phyloP scores from a whole-genome alignment of 768 basidiomycete species.

The Dictyophora rubrovolvata region DNA sequence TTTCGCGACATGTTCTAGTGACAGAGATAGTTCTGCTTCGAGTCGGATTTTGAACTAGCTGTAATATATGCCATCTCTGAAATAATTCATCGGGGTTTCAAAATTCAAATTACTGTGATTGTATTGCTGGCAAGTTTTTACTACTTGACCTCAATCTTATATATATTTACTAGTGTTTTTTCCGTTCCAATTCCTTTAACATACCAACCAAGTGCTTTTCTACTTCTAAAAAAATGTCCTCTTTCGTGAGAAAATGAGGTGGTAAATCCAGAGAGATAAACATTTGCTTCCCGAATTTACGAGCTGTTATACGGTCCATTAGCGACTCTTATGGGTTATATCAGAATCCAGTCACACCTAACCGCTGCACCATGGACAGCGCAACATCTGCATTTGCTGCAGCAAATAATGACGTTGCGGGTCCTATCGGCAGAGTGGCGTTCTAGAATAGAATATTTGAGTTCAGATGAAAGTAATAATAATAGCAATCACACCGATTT shows the following conservation, averaged over 20 bases:
- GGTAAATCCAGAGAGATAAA: conserved; percentile 62
- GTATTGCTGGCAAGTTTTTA: too few relatives aligned
- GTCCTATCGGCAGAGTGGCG: conserved; percentile 19
- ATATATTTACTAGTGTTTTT: neutral
- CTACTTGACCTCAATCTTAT: too few relatives aligned
- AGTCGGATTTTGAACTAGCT: conserved; percentile 1
- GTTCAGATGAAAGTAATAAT: neutral
- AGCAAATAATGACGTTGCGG: conserved; percentile 58
- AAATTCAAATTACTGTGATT: too few relatives aligned
- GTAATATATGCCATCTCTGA: conserved; percentile 8
- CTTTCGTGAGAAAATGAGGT: conserved; percentile 27
- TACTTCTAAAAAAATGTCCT: conserved; percentile 42
- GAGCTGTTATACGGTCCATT: conserved; percentile 34
- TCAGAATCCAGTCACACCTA: conserved; percentile 40
- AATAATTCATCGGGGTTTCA: too few relatives aligned
- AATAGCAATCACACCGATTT: conserved; percentile 17
- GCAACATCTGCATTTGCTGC: conserved; percentile 52
- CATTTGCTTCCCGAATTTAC: conserved; percentile 54
- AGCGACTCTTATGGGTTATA: conserved; percentile 10
- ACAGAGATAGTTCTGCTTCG: neutral
- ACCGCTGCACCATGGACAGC: conserved; percentile 65
- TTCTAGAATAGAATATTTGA: neutral
- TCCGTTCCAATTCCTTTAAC: conserved; percentile 26
- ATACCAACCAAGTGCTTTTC: conserved; percentile 51
- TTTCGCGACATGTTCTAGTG: neutral